Conservation (phyloP, 2,329 filamentous ascomycete genomes). For the Blastomyces gilchristii region DNA sequence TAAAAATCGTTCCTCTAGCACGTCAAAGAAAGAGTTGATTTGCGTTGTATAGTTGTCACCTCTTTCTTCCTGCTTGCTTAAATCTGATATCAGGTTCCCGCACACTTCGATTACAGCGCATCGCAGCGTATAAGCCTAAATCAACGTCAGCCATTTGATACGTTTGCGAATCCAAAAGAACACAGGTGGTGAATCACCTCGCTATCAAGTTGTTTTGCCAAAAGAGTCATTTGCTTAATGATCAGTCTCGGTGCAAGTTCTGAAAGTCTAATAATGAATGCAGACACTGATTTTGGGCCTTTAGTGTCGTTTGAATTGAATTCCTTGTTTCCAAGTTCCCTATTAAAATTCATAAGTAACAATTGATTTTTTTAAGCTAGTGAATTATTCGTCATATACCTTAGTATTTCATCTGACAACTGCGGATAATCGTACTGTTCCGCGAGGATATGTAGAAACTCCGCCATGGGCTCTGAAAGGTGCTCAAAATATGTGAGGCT, state of each 20-base stretch:
- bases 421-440: constrained; percentile 98
- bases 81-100: constrained; percentile 83
- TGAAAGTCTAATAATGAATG: constrained; percentile 86
- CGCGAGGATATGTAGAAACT: constrained; percentile 88
- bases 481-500: constrained; percentile 98
- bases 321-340: constrained; percentile 92
- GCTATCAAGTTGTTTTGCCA: constrained; percentile 91
- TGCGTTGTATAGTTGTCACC: constrained; percentile 90
- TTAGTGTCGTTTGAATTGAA: constrained; percentile 95
- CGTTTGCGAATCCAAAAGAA: not conserved
- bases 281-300: constrained; percentile 90
- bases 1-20: constrained; percentile 88
- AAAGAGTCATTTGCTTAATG: constrained; percentile 92
- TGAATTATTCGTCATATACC: constrained; percentile 25
- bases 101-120: constrained; percentile 95
- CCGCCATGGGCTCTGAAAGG: constrained; percentile 96
- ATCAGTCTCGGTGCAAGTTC: constrained; percentile 84
- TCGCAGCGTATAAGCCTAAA: constrained; percentile 76
- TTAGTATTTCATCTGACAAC: constrained; percentile 81
- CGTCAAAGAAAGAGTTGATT: constrained; percentile 93
- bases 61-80: constrained; percentile 83
- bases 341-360: constrained; percentile 21
- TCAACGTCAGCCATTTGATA: constrained; percentile 12
- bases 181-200: constrained; percentile 48
- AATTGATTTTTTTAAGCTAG: not conserved